Evolutionary conservation across 306 rosid genomes (phyloP), one percentile per base, ranked within the genome.

Genomic region (Phaseolus lunatus): DNA sequence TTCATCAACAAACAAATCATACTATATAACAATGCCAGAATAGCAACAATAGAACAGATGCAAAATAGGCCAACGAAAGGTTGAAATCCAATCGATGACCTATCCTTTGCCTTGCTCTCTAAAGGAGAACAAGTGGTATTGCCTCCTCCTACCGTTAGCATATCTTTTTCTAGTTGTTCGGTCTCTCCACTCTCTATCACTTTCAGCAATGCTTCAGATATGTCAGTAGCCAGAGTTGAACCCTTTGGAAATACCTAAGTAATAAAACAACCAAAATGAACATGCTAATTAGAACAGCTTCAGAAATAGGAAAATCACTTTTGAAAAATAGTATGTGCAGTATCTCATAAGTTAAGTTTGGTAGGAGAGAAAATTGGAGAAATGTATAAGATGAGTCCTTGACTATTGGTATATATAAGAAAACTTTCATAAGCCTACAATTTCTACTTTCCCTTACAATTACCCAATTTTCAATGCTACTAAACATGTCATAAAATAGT

Each of bases 51-150:
- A 10, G 52, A 67, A 63, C 79, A 64, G 2, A 73, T 65, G 19
- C 16, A 64, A 53, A 80, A 63, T 37, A 80, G 52, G 29, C 74
- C 84, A 80, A 41, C 62, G 31, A 73, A 80, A 53, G 84, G 84
- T 1, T 23, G 69, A 65, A 65, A 49, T 15, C 84, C 79, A 27
- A 47, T 73, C 0, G 75, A 19, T 27, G 52, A 8, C 11, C 9
- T 9, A 6, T 29, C 18, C 14, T 72, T 72, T 20, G 33, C 31
- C 26, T 64, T 65, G 41, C 23, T 52, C 20, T 65, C 52, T 27
- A 11, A 5, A 41, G 20, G 14, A 50, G 67, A 53, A 35, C 83
- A 80, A 20, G 4, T 63, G 35, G 10, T 2, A 23, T 22, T 26
- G 4, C 12, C 26, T 52, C 12, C 26, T 52, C 13, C 81, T 10